A percentile compares a stretch with the other conserved stretches of the same genome.
Conservation (phyloP, 352 stramenopile species). For the Pelagophyceae sp. region DNA sequence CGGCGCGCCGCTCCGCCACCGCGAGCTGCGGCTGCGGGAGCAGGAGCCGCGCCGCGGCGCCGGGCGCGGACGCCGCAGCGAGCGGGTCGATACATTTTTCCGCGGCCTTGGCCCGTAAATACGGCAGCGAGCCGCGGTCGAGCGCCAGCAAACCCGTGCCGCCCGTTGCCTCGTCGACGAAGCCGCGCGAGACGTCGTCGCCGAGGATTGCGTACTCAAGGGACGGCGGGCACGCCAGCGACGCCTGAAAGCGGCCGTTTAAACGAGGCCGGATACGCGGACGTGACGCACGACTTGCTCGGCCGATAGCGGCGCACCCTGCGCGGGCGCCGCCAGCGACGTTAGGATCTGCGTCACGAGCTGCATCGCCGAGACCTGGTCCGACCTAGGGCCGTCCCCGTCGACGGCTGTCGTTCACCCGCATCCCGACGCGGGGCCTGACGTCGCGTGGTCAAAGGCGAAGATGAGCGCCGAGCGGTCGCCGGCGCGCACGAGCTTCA, state of each 20-base stretch:
- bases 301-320: background rate
- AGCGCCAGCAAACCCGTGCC: conserved; percentile 4
- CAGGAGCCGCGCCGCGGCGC: background rate
- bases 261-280: too few species aligned
- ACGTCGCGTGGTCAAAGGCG: conserved; percentile 55
- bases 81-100: conserved; percentile 3
- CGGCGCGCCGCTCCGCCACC: background rate
- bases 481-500: background rate
- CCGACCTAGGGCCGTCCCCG: too few species aligned
- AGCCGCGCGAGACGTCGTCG: background rate
- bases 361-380: conserved; percentile 49
- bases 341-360: conserved; percentile 27
- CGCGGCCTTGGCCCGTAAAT: conserved; percentile 2
- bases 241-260: too few species aligned
- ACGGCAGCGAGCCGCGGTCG: background rate
- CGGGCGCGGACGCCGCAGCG: background rate
- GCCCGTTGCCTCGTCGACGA: background rate
- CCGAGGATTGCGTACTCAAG: conserved; percentile 6
- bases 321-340: background rate
- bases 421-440: too few species aligned
- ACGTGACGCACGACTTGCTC: too few species aligned
- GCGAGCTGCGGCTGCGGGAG: background rate
- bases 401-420: too few species aligned
- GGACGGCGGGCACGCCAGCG: conserved; percentile 1
- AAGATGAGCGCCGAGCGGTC: conserved; percentile 38